phyloP scores from a whole-genome alignment of 2,329 filamentous ascomycete species.

The Hypoxylon sp. region DNA sequence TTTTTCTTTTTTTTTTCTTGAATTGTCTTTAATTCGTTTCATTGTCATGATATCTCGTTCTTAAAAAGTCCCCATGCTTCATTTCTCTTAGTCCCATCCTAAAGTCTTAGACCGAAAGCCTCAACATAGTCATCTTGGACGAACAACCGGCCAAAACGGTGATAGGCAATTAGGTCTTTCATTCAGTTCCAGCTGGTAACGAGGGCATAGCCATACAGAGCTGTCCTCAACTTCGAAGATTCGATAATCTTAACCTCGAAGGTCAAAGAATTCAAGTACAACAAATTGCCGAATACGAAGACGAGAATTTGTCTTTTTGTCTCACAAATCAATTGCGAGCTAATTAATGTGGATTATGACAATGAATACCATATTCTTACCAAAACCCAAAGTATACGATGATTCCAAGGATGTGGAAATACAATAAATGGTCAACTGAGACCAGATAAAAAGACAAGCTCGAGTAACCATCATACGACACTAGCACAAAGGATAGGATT shows the following conservation, averaged over 20 bases:
- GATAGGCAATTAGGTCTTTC: neutral
- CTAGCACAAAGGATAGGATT: neutral
- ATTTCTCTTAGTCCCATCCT: neutral
- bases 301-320: neutral
- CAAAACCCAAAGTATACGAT: too few relatives aligned
- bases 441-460: neutral
- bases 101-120: neutral
- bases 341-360: neutral
- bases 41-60: too few relatives aligned
- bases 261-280: neutral
- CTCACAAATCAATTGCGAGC: neutral
- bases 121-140: neutral
- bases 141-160: neutral
- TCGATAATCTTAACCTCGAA: neutral
- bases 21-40: too few relatives aligned
- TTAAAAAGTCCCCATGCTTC: neutral
- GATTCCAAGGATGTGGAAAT: too few relatives aligned
- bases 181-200: neutral
- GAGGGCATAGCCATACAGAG: neutral
- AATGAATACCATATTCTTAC: neutral
- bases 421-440: too few relatives aligned
- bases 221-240: neutral
- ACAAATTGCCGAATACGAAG: neutral
- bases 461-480: neutral
- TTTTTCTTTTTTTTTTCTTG: too few relatives aligned